Evolutionary conservation across 2,329 filamentous ascomycete species (phyloP), one percentile per base, ranked within the genome.

Genomic region (Dactylellina haptotyla): DNA sequence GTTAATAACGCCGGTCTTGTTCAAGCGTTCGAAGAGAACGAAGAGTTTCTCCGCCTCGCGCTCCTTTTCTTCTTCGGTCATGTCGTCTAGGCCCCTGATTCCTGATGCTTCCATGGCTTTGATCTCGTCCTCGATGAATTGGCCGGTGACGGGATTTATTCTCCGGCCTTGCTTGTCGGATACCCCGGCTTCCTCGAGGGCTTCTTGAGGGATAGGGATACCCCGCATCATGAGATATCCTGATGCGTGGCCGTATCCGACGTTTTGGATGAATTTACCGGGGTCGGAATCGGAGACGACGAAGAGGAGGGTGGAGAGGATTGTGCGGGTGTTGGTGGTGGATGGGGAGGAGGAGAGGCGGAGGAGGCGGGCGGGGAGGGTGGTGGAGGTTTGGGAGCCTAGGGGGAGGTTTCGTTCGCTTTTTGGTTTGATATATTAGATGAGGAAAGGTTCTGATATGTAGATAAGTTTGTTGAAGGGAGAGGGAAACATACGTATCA

Each of bases 61-160:
- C 80, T 97, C 91, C 80, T 94, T 97, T 82, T 98, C 94, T 76
- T 93, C 93, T 50, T 91, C 84, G 0, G 90, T 95, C 94, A 98
- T 97, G 53, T 90, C 87, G 1, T 88, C 75, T 14, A 78, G 46
- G 8, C 75, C 76, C 20, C 39, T 53, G 3, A 63, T 9, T 14
- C 23, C 45, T 6, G 87, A 9, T 83, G 80, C 59, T 12, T 45
- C 26, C 8, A 56, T 48, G 12, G 43, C 2, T 87, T 82, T 4
- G 87, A 83, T 4, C 83, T 81, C 61, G 84, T 85, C 84, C 76
- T 92, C 89, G 56, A 92, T 79, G 75, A 89, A 88, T 80, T 97
- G 93, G 0, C 93, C 93, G 0, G 93, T 97, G 30, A 97, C 87
- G 0, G 93, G 92, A 76, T 97, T 97, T 58, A 96, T 83, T 0